Evolutionary conservation across 805 yeast genomes (phyloP).

Genomic region (Grigorovia humatica): DNA sequence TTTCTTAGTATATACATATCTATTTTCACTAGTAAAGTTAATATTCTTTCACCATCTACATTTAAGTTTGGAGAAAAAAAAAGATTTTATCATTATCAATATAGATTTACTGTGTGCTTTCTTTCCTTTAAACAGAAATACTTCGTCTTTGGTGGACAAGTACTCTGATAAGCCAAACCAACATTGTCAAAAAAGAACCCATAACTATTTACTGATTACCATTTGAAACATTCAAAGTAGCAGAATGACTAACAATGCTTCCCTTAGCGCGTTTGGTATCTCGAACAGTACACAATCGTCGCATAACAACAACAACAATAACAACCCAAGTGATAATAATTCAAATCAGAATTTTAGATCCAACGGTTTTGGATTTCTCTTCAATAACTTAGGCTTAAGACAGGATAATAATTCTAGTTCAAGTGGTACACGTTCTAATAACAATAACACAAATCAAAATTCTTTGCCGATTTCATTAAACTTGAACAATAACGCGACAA

Average conservation of each 20-base stretch:
- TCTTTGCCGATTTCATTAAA: constrained; percentile 5
- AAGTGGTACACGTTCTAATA: neutral
- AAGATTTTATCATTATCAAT: too few species aligned
- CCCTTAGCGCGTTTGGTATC: constrained; percentile 7
- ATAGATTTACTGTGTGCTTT: too few species aligned
- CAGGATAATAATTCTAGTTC: constrained; percentile 2
- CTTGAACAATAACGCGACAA: constrained; percentile 2
- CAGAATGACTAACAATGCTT: neutral
- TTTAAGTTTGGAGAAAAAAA: too few species aligned
- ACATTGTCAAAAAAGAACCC: too few species aligned
- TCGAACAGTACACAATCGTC: neutral
- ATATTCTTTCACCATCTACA: too few species aligned
- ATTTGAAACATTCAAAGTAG: neutral
- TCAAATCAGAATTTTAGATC: neutral
- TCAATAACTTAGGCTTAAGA: constrained; percentile 25
- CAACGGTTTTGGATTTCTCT: constrained; percentile 6
- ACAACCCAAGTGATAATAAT: constrained; percentile 1
- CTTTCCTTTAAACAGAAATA: too few species aligned
- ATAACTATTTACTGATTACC: neutral
- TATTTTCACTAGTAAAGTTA: too few species aligned
- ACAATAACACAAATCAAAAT: neutral
- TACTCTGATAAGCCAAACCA: too few species aligned
- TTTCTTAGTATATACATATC: too few species aligned
- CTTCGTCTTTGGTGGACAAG: too few species aligned
- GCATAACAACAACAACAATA: neutral